These are phyloP conservation scores for Penicillium sp. DNA, from an alignment of 2,329 filamentous ascomycete genomes.

Conservation along the genomic window DNA sequence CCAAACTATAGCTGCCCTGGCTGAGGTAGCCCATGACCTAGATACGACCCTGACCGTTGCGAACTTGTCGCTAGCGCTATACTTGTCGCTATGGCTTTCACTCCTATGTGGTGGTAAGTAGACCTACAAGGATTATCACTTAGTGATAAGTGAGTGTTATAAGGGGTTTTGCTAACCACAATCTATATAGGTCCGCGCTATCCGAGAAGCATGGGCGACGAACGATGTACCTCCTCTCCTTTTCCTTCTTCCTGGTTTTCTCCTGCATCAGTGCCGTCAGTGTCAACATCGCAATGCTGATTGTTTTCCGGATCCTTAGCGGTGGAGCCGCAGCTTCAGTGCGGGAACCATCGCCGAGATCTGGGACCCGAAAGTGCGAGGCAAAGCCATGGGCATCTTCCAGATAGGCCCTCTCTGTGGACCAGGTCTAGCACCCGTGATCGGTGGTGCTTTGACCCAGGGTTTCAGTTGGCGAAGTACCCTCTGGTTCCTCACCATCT, in stretches of 20 bases:
- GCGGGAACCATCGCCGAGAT: conserved; percentile 43
- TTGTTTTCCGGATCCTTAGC: conserved; percentile 3
- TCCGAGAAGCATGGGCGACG: conserved; percentile 22
- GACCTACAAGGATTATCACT: too few relatives aligned
- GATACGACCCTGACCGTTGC: not conserved
- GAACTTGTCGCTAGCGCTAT: not conserved
- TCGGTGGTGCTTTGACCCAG: conserved; percentile 39
- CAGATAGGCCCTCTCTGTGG: conserved; percentile 43
- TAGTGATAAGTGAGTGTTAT: not conserved
- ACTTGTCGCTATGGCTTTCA: not conserved
- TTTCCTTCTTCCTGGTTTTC: not conserved
- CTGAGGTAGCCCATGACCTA: not conserved
- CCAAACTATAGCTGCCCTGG: not conserved
- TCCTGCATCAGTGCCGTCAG: conserved; percentile 1
- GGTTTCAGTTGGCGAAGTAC: conserved; percentile 38
- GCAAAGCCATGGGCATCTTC: conserved; percentile 41
- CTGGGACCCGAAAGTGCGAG: conserved; percentile 39
- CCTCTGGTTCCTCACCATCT: conserved; percentile 41
- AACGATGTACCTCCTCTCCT: not conserved
- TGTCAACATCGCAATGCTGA: not conserved
- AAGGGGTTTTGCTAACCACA: too few relatives aligned
- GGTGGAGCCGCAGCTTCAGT: not conserved
- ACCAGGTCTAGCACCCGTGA: conserved; percentile 38
- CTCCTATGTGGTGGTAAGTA: not conserved
- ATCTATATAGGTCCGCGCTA: not conserved